phyloP scores from a whole-genome alignment of 1,284 basidiomycete species.

The Ceratobasidium sp. region DNA sequence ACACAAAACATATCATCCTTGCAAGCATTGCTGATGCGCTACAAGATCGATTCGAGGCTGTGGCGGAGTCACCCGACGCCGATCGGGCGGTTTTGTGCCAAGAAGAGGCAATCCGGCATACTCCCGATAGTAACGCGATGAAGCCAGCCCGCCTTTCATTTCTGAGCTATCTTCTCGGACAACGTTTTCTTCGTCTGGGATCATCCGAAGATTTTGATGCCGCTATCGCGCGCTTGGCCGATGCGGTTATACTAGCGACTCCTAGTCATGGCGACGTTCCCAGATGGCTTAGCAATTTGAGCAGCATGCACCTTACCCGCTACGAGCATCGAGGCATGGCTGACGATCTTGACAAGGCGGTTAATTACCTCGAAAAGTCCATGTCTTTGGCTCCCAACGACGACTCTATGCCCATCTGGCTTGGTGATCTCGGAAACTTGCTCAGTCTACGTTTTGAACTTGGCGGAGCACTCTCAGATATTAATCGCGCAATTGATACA shows the following conservation, averaged over 20 bases:
- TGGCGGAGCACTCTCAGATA: not conserved
- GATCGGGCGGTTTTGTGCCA: not conserved
- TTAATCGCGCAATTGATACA: not conserved
- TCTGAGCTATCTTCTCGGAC: not conserved
- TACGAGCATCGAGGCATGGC: not conserved
- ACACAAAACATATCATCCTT: not conserved
- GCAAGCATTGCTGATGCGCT: not conserved
- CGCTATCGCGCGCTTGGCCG: not conserved
- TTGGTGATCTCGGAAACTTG: conserved; percentile 1
- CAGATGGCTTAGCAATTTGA: not conserved
- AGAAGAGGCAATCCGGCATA: not conserved
- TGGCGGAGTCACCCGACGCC: not conserved
- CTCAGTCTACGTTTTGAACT: not conserved
- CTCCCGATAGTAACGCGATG: not conserved
- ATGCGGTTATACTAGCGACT: not conserved
- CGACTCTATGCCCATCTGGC: not conserved
- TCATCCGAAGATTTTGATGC: not conserved
- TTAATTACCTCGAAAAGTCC: not conserved
- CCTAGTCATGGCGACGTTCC: not conserved
- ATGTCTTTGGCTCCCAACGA: not conserved
- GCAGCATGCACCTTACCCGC: not conserved
- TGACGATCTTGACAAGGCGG: not conserved
- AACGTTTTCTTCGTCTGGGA: not conserved
- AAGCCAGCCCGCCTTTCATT: not conserved
- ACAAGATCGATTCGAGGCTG: not conserved